Evolutionary conservation across 768 basidiomycete species (phyloP), one percentile per base, ranked within the genome.

Genomic region (Lentinula raphanica): DNA sequence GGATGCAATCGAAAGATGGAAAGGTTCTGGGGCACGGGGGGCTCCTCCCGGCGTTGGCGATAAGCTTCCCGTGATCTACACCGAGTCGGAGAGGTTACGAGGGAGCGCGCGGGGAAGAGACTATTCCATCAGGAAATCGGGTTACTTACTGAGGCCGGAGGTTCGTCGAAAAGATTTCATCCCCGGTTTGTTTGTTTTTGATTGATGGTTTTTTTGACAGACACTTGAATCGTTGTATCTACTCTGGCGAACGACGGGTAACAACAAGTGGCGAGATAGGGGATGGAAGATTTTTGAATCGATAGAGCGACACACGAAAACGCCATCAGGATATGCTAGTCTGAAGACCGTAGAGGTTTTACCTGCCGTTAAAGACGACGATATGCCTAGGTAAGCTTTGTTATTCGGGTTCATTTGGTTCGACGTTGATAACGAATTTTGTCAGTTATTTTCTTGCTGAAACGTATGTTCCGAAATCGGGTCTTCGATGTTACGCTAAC

Each of bases 361-460:
- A 1, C 72, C 74, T n/a, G 73, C 76, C 1, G 54, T 62, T 12
- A 70, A 75, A 64, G 66, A 66, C 29, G 80, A 91, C 62, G 74
- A 75, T 21, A 90, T 90, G 87, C 89, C 90, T n/a, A 90, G 88
- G 88, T 87, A 39, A 58, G 80, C 66, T 75, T n/a, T 28, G 21
- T 8, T 12, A n/a, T 23, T 21, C 36, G 32, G 28, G 25, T 49
- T 31, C 3, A 45, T 13, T 29, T 17, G 19, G 31, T 23, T 36
- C 11, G 19, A 42, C 5, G 21, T 25, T 25, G 32, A 15, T 13
- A 35, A 35, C n/a, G 13, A n/a, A 2, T 38, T 19, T 49, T n/a
- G n/a, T 21, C 27, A 62, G 81, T 59, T 83, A 76, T 68, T 82
- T 83, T 67, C 64, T 83, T 53, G 83, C 81, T 1, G 81, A 83